These are phyloP conservation scores for Mycena maculata DNA, from an alignment of 768 basidiomycete genomes.

Conservation along the genomic window DNA sequence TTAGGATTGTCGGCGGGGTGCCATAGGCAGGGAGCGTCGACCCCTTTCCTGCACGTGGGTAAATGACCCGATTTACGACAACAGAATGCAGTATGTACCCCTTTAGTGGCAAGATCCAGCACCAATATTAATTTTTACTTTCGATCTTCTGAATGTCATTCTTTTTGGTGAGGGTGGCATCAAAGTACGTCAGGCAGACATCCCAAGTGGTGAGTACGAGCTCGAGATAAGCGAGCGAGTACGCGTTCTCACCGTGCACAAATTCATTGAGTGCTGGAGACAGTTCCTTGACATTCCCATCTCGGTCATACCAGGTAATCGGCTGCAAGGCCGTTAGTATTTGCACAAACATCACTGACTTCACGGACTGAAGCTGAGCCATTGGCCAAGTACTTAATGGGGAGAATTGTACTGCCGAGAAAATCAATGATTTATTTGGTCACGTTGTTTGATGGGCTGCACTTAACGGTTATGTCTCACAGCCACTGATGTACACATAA, in stretches of 20 bases:
- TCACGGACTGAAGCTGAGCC: neutral
- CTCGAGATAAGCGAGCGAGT: slow-evolving; percentile 13
- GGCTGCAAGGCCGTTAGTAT: neutral
- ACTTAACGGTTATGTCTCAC: too few species aligned
- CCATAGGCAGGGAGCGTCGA: slow-evolving; percentile 26
- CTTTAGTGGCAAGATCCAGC: slow-evolving; percentile 13
- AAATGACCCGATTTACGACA: neutral
- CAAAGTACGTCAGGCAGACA: slow-evolving; percentile 9
- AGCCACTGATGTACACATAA: too few species aligned
- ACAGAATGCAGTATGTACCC: neutral
- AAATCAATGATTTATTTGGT: too few species aligned
- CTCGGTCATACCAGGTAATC: slow-evolving; percentile 18
- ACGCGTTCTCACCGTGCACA: slow-evolving; percentile 24
- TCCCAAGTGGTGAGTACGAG: slow-evolving; percentile 22
- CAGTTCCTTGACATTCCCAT: slow-evolving; percentile 15
- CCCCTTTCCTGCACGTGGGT: slow-evolving; percentile 14
- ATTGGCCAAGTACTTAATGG: too few species aligned
- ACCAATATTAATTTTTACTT: slow-evolving; percentile 17
- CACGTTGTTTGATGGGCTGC: too few species aligned
- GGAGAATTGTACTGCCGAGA: too few species aligned
- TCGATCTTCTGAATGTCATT: slow-evolving; percentile 7
- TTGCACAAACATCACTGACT: neutral
- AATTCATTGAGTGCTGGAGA: slow-evolving; percentile 15
- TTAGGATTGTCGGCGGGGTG: slow-evolving; percentile 14
- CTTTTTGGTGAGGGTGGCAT: neutral